Evolutionary conservation across 306 rosid species (phyloP), one percentile per base, ranked within the genome.

Genomic region (Dalbergia oliveri): DNA sequence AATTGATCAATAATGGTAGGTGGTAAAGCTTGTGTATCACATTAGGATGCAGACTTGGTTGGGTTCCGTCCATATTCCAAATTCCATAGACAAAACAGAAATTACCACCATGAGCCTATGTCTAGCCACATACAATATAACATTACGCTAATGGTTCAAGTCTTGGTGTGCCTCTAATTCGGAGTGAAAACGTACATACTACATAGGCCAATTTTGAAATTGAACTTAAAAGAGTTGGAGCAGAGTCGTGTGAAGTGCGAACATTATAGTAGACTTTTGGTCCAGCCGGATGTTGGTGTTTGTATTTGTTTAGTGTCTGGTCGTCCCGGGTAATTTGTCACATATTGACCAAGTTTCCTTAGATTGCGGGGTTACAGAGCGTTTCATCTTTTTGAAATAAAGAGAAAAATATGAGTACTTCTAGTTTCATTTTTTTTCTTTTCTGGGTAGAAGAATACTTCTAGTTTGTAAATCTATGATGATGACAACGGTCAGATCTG

Each of bases 1-100:
- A 50, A 19, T 19, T 43, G 6, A 7, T 9, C 21, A 49, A 56
- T 18, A 6, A 4, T 21, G 57, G 68, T 4, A 6, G 35, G 58
- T 74, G 79, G 9, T 57, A 59, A 73, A 60, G 59, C 79, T 37
- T 37, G 23, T 33, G 59, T 74, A 4, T 43, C 56, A 12, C 13
- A 73, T 72, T 39, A 11, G 35, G 51, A 31, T 54, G 50, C 11
- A 54, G 16, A 72, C 35, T 21, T 53, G 7, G 11, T 26, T 26
- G 31, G 31, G 16, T 31, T 31, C 9, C 21, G 72, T 4, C 45
- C 10, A 21, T 44, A 11, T 12, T 47, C 33, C 26, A 4, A 23
- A 26, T 14, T 4, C 53, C 23, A 50, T 49, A 49, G 21, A 43
- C 11, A 43, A 43, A 43, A 43, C 3, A 37, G 47, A 43, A 43